phyloP scores from a whole-genome alignment of 1,284 basidiomycete species.

The Exsudoporus floridanus region DNA sequence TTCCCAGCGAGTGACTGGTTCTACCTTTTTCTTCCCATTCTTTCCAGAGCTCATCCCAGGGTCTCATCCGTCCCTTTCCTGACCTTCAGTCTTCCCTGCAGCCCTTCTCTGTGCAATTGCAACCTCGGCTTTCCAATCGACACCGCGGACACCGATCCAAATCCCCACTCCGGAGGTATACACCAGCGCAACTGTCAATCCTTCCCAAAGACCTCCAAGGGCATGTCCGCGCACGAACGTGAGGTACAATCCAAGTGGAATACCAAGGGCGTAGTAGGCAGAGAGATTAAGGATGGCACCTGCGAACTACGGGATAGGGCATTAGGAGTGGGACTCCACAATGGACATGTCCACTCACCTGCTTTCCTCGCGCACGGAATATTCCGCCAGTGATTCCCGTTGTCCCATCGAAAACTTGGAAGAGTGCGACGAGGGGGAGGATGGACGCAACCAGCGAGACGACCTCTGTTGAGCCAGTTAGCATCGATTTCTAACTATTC shows the following conservation, averaged over 20 bases:
- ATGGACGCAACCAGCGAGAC: conserved; percentile 68
- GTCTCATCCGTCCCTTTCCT: neutral
- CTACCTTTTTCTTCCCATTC: too few species aligned
- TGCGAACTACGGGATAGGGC: conserved; percentile 35
- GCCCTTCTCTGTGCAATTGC: conserved; percentile 45
- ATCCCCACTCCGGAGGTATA: conserved; percentile 54
- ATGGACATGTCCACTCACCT: conserved; percentile 39
- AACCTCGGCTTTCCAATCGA: conserved; percentile 67
- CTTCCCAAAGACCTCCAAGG: conserved; percentile 66
- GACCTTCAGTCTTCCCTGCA: conserved; percentile 15
- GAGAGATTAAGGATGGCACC: conserved; percentile 64
- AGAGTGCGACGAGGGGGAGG: conserved; percentile 74
- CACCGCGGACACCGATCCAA: conserved; percentile 45
- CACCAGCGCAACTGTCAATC: conserved; percentile 61
- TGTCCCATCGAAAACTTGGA: conserved; percentile 82
- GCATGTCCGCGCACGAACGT: conserved; percentile 52
- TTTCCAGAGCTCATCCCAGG: conserved; percentile 31
- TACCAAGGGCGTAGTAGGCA: conserved; percentile 67
- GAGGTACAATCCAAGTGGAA: conserved; percentile 68
- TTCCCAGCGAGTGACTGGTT: too few species aligned
- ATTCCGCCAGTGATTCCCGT: conserved; percentile 71
- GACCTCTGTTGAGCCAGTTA: conserved; percentile 45
- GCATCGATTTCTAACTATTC: too few species aligned
- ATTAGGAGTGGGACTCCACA: neutral
- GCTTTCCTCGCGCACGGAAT: conserved; percentile 77